Conservation (phyloP, 306 rosid species). For the Inga laurina region DNA sequence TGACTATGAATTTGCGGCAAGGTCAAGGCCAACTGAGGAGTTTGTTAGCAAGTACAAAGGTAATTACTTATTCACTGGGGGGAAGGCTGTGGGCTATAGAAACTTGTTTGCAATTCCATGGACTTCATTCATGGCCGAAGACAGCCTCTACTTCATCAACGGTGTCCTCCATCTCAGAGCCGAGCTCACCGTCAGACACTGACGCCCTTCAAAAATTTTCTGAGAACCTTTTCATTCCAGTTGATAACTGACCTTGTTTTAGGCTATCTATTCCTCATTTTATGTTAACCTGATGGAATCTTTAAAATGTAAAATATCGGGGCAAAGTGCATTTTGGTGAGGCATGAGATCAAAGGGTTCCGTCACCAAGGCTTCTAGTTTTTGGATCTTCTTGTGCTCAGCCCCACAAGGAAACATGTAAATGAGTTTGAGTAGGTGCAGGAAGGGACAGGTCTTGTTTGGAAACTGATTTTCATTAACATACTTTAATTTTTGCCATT, state of each 20-base stretch:
- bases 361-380: neutral
- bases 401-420: constrained; percentile 19
- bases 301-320: constrained; percentile 26
- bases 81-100: constrained; percentile 96
- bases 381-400: neutral
- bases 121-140: constrained; percentile 85
- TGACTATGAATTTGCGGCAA: constrained; percentile 93
- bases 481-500: neutral
- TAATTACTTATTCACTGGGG: constrained; percentile 92
- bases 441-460: neutral
- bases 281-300: constrained; percentile 11
- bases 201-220: constrained; percentile 25
- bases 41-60: constrained; percentile 95
- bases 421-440: constrained; percentile 25
- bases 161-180: constrained; percentile 96
- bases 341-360: constrained; percentile 20
- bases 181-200: constrained; percentile 82
- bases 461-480: neutral
- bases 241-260: constrained; percentile 25
- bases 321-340: constrained; percentile 20
- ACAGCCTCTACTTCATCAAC: constrained; percentile 79
- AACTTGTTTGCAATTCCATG: constrained; percentile 87
- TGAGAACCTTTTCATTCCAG: constrained; percentile 20
- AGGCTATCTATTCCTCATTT: neutral
- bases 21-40: constrained; percentile 80